Conservation (phyloP, 176 grass and related monocot species). For the Triticum monococcum region DNA sequence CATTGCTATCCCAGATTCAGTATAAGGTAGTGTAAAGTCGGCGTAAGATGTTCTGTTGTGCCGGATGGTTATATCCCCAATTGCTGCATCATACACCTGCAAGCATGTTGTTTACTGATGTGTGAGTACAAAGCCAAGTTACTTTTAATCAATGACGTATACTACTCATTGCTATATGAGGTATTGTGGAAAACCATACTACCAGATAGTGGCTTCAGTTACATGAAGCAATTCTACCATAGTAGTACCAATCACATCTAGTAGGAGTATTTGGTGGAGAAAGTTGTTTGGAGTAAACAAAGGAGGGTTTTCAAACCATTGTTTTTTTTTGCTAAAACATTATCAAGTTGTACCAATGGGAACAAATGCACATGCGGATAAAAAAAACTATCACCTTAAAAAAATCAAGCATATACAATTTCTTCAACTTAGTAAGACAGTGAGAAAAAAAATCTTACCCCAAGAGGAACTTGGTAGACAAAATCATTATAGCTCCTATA, state of each 20-base stretch:
- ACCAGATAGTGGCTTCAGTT: no score
- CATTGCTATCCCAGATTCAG: conserved; percentile 48
- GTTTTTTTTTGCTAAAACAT: neutral
- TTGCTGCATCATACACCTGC: conserved; percentile 40
- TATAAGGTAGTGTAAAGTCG: conserved; percentile 63
- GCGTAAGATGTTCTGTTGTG: conserved; percentile 40
- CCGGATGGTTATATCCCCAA: conserved; percentile 61
- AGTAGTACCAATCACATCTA: neutral
- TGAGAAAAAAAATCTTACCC: conserved; percentile 3
- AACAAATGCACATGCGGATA: neutral
- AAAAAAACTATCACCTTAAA: no score
- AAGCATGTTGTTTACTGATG: neutral
- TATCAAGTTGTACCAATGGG: neutral
- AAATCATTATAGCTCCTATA: conserved; percentile 42
- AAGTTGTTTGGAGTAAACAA: neutral
- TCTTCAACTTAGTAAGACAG: neutral
- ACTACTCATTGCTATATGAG: neutral
- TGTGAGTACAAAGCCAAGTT: neutral
- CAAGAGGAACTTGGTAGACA: conserved; percentile 42
- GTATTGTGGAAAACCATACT: neutral
- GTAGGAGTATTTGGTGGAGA: neutral
- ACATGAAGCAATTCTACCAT: neutral
- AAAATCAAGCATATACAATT: neutral
- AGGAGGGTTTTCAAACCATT: no score
- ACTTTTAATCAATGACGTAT: neutral